Evolutionary conservation across 768 basidiomycete genomes (phyloP).

Genomic region (Tremella yokohamensis): DNA sequence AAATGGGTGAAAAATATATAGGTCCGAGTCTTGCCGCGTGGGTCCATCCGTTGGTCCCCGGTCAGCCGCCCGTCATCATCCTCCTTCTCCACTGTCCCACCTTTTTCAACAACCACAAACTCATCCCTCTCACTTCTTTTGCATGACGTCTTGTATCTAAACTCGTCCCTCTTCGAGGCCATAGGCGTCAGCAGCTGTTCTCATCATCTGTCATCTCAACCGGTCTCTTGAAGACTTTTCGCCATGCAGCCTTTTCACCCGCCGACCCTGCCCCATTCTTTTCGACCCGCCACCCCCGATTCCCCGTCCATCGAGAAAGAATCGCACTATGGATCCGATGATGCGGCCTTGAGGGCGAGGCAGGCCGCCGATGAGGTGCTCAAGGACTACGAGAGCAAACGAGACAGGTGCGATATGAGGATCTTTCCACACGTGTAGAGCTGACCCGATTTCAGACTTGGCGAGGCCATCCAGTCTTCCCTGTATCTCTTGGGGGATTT

Average conservation of each 20-base stretch:
- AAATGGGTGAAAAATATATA: background rate
- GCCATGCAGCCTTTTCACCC: conserved; percentile 45
- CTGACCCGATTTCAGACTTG: conserved; percentile 56
- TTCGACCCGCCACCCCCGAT: conserved; percentile 27
- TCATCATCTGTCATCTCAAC: background rate
- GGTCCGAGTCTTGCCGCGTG: no score
- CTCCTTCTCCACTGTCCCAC: background rate
- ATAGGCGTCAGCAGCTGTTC: background rate
- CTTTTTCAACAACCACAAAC: background rate
- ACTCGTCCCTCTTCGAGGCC: background rate
- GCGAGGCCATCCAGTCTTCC: conserved; percentile 72
- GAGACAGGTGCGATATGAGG: conserved; percentile 62
- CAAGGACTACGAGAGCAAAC: conserved; percentile 53
- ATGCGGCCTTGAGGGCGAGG: conserved; percentile 28
- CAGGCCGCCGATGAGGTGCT: conserved; percentile 39
- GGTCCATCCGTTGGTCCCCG: no score
- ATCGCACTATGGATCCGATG: conserved; percentile 36
- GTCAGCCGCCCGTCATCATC: background rate
- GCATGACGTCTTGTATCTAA: background rate
- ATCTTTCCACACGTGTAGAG: background rate
- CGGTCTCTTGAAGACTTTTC: background rate
- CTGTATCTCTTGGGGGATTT: conserved; percentile 67
- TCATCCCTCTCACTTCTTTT: conserved; percentile 1
- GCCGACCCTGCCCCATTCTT: conserved; percentile 18
- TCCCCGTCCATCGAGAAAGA: conserved; percentile 42